Percentiles rank a stretch among this genome's conserved stretches.
These are phyloP conservation scores for Harringtonia lauricola DNA, from an alignment of 2,329 filamentous ascomycete genomes.

Conservation along the genomic window DNA sequence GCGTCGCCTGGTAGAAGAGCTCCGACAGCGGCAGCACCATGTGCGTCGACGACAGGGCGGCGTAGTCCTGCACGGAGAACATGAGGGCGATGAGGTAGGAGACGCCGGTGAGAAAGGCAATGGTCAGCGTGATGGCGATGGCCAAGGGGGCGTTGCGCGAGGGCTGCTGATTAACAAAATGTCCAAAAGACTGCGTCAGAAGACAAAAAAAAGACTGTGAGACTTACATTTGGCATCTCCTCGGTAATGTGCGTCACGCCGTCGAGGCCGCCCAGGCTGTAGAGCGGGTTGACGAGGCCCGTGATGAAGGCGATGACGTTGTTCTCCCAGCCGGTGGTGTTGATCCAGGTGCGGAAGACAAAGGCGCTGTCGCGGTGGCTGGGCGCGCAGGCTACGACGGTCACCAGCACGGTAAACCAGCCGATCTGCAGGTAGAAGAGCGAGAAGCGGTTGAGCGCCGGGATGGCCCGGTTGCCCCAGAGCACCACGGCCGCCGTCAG, in stretches of 20 bases:
- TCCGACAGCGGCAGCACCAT: constrained; percentile 32
- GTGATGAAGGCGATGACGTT: constrained; percentile 38
- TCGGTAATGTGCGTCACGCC: constrained; percentile 38
- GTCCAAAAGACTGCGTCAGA: too few relatives aligned
- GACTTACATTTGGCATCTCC: constrained; percentile 36
- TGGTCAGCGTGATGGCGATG: constrained; percentile 17
- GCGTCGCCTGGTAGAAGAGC: constrained; percentile 32
- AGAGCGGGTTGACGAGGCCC: constrained; percentile 36
- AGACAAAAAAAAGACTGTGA: constrained; percentile 1
- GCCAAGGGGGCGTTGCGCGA: constrained; percentile 26
- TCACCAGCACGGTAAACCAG: constrained; percentile 35
- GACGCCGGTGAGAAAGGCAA: constrained; percentile 30
- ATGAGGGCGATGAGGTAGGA: constrained; percentile 39
- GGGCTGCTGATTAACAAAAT: constrained; percentile 16
- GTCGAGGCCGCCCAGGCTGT: constrained; percentile 34
- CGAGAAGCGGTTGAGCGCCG: constrained; percentile 30
- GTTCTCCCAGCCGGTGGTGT: constrained; percentile 41
- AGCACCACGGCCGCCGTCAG: constrained; percentile 31
- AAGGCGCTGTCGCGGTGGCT: constrained; percentile 33
- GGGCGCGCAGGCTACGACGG: constrained; percentile 33
- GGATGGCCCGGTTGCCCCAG: constrained; percentile 33
- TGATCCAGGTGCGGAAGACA: constrained; percentile 40
- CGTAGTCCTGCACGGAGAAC: constrained; percentile 37
- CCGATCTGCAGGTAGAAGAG: constrained; percentile 34
- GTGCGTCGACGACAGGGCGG: constrained; percentile 26